These are phyloP conservation scores for Pseudonitzschia pungens DNA, from an alignment of 108 stramenopile species.

Conservation along the genomic window DNA sequence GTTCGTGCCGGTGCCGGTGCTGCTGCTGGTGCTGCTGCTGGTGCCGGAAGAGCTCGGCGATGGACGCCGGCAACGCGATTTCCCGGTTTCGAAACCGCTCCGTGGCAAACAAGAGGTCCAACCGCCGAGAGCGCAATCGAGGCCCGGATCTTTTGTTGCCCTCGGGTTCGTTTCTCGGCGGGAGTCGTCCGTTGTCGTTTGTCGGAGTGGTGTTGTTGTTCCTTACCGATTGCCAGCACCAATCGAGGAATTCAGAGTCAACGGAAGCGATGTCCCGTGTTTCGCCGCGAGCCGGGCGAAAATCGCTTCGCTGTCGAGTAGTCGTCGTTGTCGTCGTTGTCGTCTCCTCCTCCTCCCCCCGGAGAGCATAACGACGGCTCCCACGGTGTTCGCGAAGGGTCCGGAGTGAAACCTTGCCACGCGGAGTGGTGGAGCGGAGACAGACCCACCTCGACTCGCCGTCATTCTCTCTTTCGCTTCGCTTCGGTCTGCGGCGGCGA, in stretches of 20 bases:
- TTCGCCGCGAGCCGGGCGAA: not conserved
- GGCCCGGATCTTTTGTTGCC: not conserved
- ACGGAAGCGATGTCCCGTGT: no score
- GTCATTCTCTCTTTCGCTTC: no score
- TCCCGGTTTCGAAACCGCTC: not conserved
- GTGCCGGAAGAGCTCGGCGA: not conserved
- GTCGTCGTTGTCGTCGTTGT: no score
- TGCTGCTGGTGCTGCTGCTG: not conserved
- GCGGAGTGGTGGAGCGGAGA: not conserved
- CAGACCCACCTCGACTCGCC: not conserved
- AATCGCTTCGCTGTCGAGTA: no score
- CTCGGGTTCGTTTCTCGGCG: no score
- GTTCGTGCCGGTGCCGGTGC: not conserved
- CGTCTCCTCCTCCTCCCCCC: no score
- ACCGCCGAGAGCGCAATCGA: not conserved
- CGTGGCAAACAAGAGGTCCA: not conserved
- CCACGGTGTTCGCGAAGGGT: not conserved
- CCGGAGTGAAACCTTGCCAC: not conserved
- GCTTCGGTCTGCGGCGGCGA: no score
- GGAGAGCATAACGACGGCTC: no score
- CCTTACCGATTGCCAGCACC: not conserved
- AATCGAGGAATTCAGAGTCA: not conserved
- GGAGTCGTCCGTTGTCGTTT: no score
- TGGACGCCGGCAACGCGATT: not conserved
- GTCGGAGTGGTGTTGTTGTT: not conserved